These are phyloP conservation scores for Auricularia cornea DNA, from an alignment of 768 basidiomycete genomes.

Conservation along the genomic window DNA sequence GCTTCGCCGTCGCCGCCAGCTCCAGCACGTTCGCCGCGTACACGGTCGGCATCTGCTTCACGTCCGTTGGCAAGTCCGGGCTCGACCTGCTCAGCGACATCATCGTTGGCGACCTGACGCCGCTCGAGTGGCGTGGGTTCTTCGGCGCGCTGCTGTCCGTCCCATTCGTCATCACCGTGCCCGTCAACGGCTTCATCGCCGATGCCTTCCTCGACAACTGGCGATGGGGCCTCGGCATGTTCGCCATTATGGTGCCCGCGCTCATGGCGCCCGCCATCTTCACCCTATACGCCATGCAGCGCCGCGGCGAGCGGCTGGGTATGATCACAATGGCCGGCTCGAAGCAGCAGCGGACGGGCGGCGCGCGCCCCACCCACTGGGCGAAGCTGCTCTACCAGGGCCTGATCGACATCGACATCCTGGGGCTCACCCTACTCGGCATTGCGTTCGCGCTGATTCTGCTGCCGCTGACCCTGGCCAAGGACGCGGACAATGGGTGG, in stretches of 20 bases:
- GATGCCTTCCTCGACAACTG: neutral
- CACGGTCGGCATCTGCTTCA: slow-evolving; percentile 17
- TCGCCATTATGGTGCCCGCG: slow-evolving; percentile 15
- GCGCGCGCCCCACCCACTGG: neutral
- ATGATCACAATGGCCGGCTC: slow-evolving; percentile 11
- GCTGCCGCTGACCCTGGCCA: slow-evolving; percentile 21
- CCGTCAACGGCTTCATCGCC: neutral
- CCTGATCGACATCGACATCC: slow-evolving; percentile 19
- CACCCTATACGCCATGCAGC: slow-evolving; percentile 48
- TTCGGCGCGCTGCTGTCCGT: neutral
- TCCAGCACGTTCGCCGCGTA: slow-evolving; percentile 18
- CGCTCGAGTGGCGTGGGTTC: slow-evolving; percentile 22
- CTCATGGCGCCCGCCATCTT: slow-evolving; percentile 19
- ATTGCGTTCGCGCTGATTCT: slow-evolving; percentile 22
- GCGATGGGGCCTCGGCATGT: slow-evolving; percentile 1
- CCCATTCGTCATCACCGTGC: neutral
- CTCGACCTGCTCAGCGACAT: slow-evolving; percentile 8
- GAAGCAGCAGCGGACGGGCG: neutral
- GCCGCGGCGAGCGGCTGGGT: slow-evolving; percentile 34
- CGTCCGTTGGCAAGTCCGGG: slow-evolving; percentile 2
- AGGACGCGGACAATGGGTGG: slow-evolving; percentile 18
- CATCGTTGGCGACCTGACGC: slow-evolving; percentile 13
- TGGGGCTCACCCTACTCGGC: slow-evolving; percentile 23
- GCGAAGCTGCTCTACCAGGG: slow-evolving; percentile 13
- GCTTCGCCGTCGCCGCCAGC: slow-evolving; percentile 29